phyloP scores from a whole-genome alignment of 441 rosid species.

The Erodium texanum region DNA sequence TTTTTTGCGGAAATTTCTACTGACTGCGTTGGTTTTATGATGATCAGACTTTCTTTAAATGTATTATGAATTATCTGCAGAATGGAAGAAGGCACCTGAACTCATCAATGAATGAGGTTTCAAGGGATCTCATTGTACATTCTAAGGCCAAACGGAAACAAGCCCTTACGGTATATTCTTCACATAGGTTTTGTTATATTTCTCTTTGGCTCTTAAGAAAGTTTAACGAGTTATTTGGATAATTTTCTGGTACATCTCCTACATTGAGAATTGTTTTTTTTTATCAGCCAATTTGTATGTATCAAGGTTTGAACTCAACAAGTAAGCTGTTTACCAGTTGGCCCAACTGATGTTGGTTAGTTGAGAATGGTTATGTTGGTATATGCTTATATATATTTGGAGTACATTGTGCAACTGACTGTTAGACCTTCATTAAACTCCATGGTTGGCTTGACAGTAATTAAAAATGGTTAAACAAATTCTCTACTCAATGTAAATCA shows the following conservation, averaged over 20 bases:
- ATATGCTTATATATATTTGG: neutral
- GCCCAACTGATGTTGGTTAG: neutral
- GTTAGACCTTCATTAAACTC: neutral
- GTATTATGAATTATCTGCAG: constrained; percentile 35
- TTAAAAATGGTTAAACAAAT: neutral
- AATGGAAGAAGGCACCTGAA: constrained; percentile 91
- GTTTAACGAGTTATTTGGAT: neutral
- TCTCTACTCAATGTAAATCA: constrained; percentile 1
- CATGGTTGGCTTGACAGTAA: neutral
- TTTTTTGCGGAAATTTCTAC: constrained; percentile 7
- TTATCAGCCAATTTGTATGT: too few relatives aligned
- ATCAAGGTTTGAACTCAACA: neutral
- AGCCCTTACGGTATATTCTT: constrained; percentile 66
- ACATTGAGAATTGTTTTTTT: neutral
- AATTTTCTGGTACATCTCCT: neutral
- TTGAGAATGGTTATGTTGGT: neutral
- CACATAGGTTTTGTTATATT: neutral
- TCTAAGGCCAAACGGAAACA: constrained; percentile 81
- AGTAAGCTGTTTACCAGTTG: too few relatives aligned
- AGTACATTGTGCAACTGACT: neutral
- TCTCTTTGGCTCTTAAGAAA: neutral
- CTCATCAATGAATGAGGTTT: constrained; percentile 88
- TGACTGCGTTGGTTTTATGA: constrained; percentile 6
- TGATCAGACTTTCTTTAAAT: constrained; percentile 20
- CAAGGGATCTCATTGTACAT: constrained; percentile 95